Evolutionary conservation across 2,329 filamentous ascomycete species (phyloP).

Genomic region (Fusarium albidum): DNA sequence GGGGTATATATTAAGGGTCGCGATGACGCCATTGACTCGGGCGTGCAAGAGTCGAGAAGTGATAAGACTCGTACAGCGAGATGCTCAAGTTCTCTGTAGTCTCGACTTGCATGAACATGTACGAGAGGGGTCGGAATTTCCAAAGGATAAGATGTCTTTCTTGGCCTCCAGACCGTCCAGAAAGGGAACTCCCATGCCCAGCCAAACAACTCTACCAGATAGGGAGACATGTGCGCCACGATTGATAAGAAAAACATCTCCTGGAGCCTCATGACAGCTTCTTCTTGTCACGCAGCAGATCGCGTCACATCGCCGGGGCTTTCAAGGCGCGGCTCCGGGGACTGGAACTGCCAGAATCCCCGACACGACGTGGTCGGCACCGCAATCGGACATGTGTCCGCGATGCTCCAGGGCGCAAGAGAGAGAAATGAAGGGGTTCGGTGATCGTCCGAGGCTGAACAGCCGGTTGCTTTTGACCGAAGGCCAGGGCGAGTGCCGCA

Average conservation of each 20-base stretch:
- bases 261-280: not conserved
- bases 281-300: not conserved
- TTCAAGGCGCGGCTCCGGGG: conserved; percentile 5
- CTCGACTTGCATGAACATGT: no score
- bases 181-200: no score
- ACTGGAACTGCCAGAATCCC: not conserved
- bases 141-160: no score
- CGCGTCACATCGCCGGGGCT: conserved; percentile 11
- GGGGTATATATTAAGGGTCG: conserved; percentile 23
- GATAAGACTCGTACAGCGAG: conserved; percentile 18
- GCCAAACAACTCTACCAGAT: no score
- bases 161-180: no score
- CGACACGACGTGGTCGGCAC: not conserved
- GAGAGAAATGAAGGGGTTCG: conserved; percentile 17
- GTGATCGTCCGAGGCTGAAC: conserved; percentile 24
- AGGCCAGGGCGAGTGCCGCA: conserved; percentile 13
- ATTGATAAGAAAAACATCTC: not conserved
- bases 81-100: not conserved
- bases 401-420: not conserved
- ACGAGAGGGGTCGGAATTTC: no score
- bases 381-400: conserved; percentile 10
- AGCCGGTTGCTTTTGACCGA: conserved; percentile 5
- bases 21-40: conserved; percentile 31
- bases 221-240: no score
- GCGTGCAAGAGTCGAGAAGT: not conserved